phyloP scores from a whole-genome alignment of 1,284 basidiomycete species.

The Ceratobasidium sp. region DNA sequence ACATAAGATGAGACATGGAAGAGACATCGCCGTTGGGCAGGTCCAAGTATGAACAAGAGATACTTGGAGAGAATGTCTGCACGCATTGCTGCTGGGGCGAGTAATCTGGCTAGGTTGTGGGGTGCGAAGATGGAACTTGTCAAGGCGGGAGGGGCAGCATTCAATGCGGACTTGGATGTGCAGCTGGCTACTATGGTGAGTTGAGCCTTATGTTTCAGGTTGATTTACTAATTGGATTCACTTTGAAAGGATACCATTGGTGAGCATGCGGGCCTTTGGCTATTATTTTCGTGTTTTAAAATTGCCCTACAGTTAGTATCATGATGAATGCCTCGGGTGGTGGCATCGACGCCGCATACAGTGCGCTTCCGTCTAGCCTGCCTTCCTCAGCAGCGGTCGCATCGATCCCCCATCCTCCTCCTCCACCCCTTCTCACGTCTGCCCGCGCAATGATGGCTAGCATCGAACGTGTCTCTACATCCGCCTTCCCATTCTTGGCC shows the following conservation, averaged over 20 bases:
- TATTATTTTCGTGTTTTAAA: not conserved
- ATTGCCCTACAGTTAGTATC: not conserved
- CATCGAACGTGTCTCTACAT: not conserved
- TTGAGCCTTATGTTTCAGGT: not conserved
- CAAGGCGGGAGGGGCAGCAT: not conserved
- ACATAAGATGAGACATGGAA: slow-evolving; percentile 36
- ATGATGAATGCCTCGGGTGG: slow-evolving; percentile 18
- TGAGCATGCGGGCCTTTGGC: not conserved
- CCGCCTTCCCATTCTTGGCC: slow-evolving; percentile 5
- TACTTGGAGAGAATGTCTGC: slow-evolving; percentile 34
- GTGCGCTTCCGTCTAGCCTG: not conserved
- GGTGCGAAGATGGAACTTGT: not conserved
- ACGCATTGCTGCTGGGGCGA: slow-evolving; percentile 23
- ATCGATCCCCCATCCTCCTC: not conserved
- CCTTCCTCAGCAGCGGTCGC: not conserved
- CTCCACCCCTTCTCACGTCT: slow-evolving; percentile 16
- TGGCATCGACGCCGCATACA: slow-evolving; percentile 14
- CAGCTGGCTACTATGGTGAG: slow-evolving; percentile 38
- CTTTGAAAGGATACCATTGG: slow-evolving; percentile 29
- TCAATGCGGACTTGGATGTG: slow-evolving; percentile 26
- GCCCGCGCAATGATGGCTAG: slow-evolving; percentile 24
- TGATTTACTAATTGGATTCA: not conserved
- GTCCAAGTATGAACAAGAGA: slow-evolving; percentile 33
- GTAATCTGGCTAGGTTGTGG: slow-evolving; percentile 16
- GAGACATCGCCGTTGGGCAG: slow-evolving; percentile 24